Conservation (phyloP, 108 stramenopile species). For the Skeletonema potamos region DNA sequence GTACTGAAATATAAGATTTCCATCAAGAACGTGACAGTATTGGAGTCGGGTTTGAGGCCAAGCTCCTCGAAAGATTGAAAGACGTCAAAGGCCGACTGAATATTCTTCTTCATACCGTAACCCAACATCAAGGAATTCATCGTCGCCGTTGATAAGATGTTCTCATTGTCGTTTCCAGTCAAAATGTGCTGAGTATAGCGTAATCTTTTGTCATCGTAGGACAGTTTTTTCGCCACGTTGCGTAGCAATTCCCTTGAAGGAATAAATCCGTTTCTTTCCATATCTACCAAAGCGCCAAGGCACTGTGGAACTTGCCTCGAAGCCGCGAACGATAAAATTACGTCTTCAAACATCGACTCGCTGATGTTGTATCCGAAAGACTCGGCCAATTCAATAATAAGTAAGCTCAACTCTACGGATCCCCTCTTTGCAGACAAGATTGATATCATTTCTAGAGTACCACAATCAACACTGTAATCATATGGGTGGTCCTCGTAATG, state of each 20-base stretch:
- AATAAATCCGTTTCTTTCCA: conserved; percentile 61
- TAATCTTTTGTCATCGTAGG: conserved; percentile 29
- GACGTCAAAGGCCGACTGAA: conserved; percentile 30
- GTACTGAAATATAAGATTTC: conserved; percentile 49
- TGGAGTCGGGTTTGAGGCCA: conserved; percentile 45
- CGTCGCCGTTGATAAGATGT: conserved; percentile 22
- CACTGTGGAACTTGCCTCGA: neutral
- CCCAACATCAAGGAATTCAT: conserved; percentile 48
- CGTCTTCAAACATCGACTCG: conserved; percentile 68
- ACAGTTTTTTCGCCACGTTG: conserved; percentile 37
- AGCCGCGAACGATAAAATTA: conserved; percentile 62
- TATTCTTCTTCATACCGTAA: conserved; percentile 36
- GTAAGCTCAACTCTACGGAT: conserved; percentile 43
- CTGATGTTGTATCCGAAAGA: conserved; percentile 55
- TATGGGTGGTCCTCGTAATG: neutral
- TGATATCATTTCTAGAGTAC: conserved; percentile 64
- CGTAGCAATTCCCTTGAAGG: conserved; percentile 59
- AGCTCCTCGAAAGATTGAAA: conserved; percentile 35
- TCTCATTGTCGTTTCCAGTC: conserved; percentile 14
- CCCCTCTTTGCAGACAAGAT: conserved; percentile 44
- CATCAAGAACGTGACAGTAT: conserved; percentile 69
- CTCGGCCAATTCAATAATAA: conserved; percentile 70
- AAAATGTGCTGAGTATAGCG: conserved; percentile 27
- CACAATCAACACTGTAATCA: conserved; percentile 32
- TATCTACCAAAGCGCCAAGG: conserved; percentile 38